These are phyloP conservation scores for Xylariomycetidae sp. DNA, from an alignment of 2,329 filamentous ascomycete genomes.

Conservation along the genomic window DNA sequence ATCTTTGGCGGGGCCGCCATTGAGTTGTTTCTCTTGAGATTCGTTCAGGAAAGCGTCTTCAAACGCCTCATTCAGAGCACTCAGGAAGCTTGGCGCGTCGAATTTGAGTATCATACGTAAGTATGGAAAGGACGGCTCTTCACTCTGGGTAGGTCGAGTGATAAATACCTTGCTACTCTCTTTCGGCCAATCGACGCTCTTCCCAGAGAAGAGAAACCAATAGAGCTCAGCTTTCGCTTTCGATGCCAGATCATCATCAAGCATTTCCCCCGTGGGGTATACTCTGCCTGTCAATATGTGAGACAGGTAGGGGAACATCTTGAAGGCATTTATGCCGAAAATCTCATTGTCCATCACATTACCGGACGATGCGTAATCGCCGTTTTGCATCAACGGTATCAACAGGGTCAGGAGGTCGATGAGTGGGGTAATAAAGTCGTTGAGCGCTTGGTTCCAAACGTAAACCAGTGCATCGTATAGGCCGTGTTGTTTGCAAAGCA, in stretches of 20 bases:
- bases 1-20: slow-evolving; percentile 46
- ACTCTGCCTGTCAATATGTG: slow-evolving; percentile 83
- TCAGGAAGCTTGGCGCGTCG: slow-evolving; percentile 88
- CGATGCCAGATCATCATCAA: slow-evolving; percentile 67
- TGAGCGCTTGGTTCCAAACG: slow-evolving; percentile 88
- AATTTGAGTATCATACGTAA: slow-evolving; percentile 80
- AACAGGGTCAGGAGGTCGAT: slow-evolving; percentile 75
- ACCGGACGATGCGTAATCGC: slow-evolving; percentile 46
- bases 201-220: slow-evolving; percentile 87
- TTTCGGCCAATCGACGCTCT: slow-evolving; percentile 69
- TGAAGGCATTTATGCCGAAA: slow-evolving; percentile 69
- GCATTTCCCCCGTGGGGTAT: slow-evolving; percentile 79
- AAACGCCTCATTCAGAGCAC: slow-evolving; percentile 93
- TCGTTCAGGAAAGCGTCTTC: slow-evolving; percentile 93
- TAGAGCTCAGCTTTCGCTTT: slow-evolving; percentile 86
- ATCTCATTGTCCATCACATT: slow-evolving; percentile 56
- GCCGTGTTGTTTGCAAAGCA: slow-evolving; percentile 83
- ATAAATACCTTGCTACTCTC: slow-evolving; percentile 56
- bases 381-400: slow-evolving; percentile 52
- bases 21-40: slow-evolving; percentile 57
- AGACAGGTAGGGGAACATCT: slow-evolving; percentile 91
- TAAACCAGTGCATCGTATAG: slow-evolving; percentile 95
- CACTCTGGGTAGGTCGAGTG: slow-evolving; percentile 50
- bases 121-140: slow-evolving; percentile 78
- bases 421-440: slow-evolving; percentile 86